A percentile compares a stretch with the other conserved stretches of the same genome.
Evolutionary conservation across 257 asterid species (phyloP).

Genomic region (Gardenia jasminoides): DNA sequence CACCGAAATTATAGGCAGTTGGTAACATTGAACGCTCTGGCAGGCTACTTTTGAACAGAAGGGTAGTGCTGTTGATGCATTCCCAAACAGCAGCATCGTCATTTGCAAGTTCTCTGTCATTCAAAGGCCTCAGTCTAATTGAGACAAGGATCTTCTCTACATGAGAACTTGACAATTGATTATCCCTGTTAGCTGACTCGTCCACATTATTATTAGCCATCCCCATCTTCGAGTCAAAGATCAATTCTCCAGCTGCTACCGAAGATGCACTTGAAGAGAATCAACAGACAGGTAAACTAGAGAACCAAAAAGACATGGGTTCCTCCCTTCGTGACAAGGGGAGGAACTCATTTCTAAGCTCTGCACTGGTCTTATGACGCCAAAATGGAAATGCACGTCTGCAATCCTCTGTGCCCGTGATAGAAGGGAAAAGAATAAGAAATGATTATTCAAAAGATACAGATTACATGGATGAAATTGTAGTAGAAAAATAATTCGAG

Average conservation of each 20-base stretch:
- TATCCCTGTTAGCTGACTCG: conserved; percentile 38
- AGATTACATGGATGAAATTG: too few species aligned
- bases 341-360: conserved; percentile 44
- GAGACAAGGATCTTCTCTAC: conserved; percentile 90
- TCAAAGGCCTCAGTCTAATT: conserved; percentile 78
- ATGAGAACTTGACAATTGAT: conserved; percentile 47
- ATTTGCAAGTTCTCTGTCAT: conserved; percentile 51
- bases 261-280: conserved; percentile 52
- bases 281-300: conserved; percentile 21
- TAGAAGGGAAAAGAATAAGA: not conserved
- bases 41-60: conserved; percentile 56
- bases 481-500: too few species aligned
- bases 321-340: conserved; percentile 40
- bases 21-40: conserved; percentile 64
- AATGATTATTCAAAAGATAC: too few species aligned
- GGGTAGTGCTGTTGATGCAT: conserved; percentile 72
- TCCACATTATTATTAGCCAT: conserved; percentile 38
- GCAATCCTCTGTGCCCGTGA: conserved; percentile 31
- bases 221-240: conserved; percentile 39
- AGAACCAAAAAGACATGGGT: conserved; percentile 19
- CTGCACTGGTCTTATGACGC: not conserved
- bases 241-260: not conserved
- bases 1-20: conserved; percentile 71
- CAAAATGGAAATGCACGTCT: conserved; percentile 4
- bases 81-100: conserved; percentile 80